Base-by-base conservation (phyloP, 2,329 filamentous ascomycete genomes). In the Aspergillus calidoustus region DNA sequence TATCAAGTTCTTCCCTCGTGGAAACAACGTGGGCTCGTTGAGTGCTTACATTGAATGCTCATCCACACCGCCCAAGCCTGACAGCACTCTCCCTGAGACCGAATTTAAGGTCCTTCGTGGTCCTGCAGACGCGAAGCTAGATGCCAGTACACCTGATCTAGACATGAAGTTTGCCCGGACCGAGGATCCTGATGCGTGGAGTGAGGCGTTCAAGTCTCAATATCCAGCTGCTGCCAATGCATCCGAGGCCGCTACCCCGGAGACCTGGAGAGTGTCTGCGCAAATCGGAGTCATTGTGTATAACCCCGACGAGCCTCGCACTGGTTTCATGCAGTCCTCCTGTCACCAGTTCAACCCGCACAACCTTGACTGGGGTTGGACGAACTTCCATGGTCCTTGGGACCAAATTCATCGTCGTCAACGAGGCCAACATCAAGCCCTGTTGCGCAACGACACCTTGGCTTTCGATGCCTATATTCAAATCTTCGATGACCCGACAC, bases 321-420 rank as follows among this genome's bases (percentile, higher is more conserved):
- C 85, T 4, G 81, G 85, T 60, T 83, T 83, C 71, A 82, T 81
- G 68, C 80, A 84, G 58, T 83, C 81, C 13, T 86, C 84, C 47
- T 79, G 82, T 51, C 86, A 88, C 71, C 84, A 86, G 59, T 89
- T 87, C 73, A 84, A 83, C 66, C 80, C 81, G 34, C 78, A 83
- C 55, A 85, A 84, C 47, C 74, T 86, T 13, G 87, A 89, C 66
- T 88, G 86, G 82, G 87, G 87, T 2, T 89, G 86, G 86, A 86
- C 84, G 38, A 83, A 86, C 61, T 89, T 87, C 70, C 82, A 84
- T 66, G 83, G 82, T 6, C 84, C 84, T 4, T 85, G 84, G 75
- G 83, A 85, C 62, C 80, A 87, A 49, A 85, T 89, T 54, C 81
- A 86, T 54, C 73, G 78, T 38, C 84, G 87, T n/a, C 80, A 83